Evolutionary conservation across 768 basidiomycete genomes (phyloP), one percentile per base, ranked within the genome.

Genomic region (Leucocoprinus sp.): DNA sequence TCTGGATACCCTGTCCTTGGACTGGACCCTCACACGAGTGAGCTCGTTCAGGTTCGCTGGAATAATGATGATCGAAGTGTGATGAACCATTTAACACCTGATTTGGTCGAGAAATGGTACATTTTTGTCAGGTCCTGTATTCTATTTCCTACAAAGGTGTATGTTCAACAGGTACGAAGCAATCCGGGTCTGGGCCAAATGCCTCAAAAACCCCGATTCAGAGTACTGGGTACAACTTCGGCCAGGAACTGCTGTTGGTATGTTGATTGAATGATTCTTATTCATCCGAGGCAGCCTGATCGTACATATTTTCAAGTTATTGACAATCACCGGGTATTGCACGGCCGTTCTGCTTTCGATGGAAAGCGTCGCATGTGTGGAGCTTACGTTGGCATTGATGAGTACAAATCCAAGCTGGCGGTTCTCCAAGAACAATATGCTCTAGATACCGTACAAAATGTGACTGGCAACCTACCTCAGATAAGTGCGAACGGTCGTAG

Each of bases 351-450:
- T 0, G 76, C 82, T 1, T 98, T 96, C 58, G 73, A 77, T 9
- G 95, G 95, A 8, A 78, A 78, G 60, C 78, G 95, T 2, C 76
- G 88, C 1, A 90, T 99, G 80, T 97, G 95, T 57, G 95, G 95
- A 2, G 96, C 95, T 0, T 99, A 99, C 60, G 76, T 97, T 47
- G 88, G 89, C 0, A 69, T 76, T 9, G 95, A 99, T 60, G 96
- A 99, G 59, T 97, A 83, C 60, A 72, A 74, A 29, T 93, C 91
- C 0, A 82, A 82, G 53, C 67, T 95, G 8, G 71, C 75, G 1
- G 82, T 85, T 9, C 66, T 89, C 5, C 64, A 58, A 26, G 84
- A 87, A 60, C 72, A 68, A 49, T 85, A 80, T 50, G 64, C 65
- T 2, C 59, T 67, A 17, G 61, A 64, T 45, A 24, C 60, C 8